Conservation (phyloP, 1,284 basidiomycete genomes). For the Boletus subluridellus region DNA sequence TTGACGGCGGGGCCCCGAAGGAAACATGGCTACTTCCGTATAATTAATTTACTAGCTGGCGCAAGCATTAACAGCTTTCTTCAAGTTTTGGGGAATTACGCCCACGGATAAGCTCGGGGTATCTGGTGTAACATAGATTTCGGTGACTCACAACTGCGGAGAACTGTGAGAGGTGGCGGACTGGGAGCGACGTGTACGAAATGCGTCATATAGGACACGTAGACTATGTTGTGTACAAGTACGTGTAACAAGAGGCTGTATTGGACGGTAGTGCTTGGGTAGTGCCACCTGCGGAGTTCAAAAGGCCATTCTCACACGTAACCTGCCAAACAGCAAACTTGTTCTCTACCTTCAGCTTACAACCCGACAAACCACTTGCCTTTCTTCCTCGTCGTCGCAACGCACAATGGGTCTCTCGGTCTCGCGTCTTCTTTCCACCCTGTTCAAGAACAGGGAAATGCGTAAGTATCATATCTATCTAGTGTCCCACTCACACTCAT, state of each 20-base stretch:
- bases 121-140: background rate
- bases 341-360: conserved; percentile 35
- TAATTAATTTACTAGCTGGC: background rate
- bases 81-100: background rate
- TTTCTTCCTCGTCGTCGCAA: conserved; percentile 33
- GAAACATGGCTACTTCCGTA: background rate
- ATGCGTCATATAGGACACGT: conserved; percentile 20
- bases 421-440: conserved; percentile 76
- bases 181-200: background rate
- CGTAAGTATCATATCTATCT: conserved; percentile 57
- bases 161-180: background rate
- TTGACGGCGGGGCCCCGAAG: background rate
- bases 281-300: conserved; percentile 34
- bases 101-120: background rate
- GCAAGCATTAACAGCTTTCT: background rate
- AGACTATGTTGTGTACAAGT: conserved; percentile 5
- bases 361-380: conserved; percentile 35
- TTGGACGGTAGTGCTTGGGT: too few species aligned
- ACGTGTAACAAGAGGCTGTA: conserved; percentile 5
- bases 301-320: conserved; percentile 35
- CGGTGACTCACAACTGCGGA: background rate
- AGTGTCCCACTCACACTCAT: conserved; percentile 37
- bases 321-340: conserved; percentile 35
- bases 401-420: conserved; percentile 81
- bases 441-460: conserved; percentile 99